A percentile compares a stretch with the other conserved stretches of the same genome.
Conservation (phyloP, 176 grass and related monocot genomes). For the Musa beccarii region DNA sequence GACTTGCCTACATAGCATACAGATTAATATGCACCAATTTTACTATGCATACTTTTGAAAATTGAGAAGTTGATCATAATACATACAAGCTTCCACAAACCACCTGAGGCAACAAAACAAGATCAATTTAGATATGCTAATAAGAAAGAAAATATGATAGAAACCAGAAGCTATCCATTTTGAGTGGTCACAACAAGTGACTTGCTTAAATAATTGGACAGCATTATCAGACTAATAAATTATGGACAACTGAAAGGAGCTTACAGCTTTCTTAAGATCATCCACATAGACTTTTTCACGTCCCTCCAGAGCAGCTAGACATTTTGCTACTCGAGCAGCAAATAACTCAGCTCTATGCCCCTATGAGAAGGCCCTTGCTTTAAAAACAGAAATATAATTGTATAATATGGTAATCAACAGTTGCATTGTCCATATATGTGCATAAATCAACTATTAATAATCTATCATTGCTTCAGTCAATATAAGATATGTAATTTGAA, state of each 20-base stretch:
- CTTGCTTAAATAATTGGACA: slow-evolving; percentile 3
- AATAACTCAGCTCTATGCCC: slow-evolving; percentile 95
- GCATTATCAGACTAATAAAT: slow-evolving; percentile 21
- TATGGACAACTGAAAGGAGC: slow-evolving; percentile 17
- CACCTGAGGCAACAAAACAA: not conserved
- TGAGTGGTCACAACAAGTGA: not conserved
- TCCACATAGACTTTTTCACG: slow-evolving; percentile 97
- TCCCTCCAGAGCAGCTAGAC: slow-evolving; percentile 89
- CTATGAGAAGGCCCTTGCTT: slow-evolving; percentile 29
- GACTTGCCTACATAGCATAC: no score
- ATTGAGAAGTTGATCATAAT: not conserved
- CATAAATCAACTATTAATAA: not conserved
- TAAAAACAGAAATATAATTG: not conserved
- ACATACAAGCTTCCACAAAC: not conserved
- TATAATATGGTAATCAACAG: not conserved
- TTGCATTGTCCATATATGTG: not conserved
- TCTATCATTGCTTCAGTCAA: not conserved
- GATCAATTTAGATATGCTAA: not conserved
- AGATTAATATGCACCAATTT: no score
- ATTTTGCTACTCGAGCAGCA: slow-evolving; percentile 98
- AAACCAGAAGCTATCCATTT: not conserved
- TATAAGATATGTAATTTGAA: not conserved
- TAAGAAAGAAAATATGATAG: not conserved
- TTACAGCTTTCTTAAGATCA: slow-evolving; percentile 99
- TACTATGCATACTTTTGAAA: not conserved